Evolutionary conservation across 352 stramenopile genomes (phyloP), one percentile per base, ranked within the genome.

Genomic region (Peronospora tabacina): DNA sequence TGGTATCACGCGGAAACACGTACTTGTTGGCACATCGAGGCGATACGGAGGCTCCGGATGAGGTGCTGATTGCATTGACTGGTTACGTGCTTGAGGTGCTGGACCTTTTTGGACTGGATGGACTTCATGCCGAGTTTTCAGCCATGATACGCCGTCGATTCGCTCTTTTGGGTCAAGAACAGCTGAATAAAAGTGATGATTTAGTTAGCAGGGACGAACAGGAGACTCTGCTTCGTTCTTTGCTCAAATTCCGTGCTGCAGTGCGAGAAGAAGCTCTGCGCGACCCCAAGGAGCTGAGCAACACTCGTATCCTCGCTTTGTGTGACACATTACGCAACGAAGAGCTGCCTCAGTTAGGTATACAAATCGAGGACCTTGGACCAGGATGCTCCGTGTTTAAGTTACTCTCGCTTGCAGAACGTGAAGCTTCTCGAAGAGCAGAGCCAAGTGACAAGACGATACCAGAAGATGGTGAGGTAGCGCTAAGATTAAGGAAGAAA

Each of bases 21-120:
- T 85, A 87, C 36, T 55, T 88, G 42, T 17, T 87, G 11, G 48
- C 66, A 7, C 69, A 66, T 34, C 56, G 55, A 2, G 49, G 54
- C 8, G 43, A 42, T 6, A 30, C 41, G 2, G 58, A 69, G 6
- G 61, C 59, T 7, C 75, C 80, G 0, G 69, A 68, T 0, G 80
- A 91, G 49, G 72, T 87, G 7, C 35, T 87, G 12, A 60, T 62
- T n/a, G 63, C 63, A 2, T 39, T 90, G 5, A 59, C 73, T 1
- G 55, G 50, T n/a, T 90, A 82, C 55, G 65, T 88, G n/a, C 60
- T 91, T 8, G 73, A 91, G 11, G 42, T 84, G 16, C 43, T 86
- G 11, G 63, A 86, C 10, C 60, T 87, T 6, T 87, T 91, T 62
- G 80, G 80, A 1, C 44, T 91, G 0, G 65, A 85, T 20, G 64